Conservation (phyloP, 257 asterid species). For the Coffea canephora region DNA sequence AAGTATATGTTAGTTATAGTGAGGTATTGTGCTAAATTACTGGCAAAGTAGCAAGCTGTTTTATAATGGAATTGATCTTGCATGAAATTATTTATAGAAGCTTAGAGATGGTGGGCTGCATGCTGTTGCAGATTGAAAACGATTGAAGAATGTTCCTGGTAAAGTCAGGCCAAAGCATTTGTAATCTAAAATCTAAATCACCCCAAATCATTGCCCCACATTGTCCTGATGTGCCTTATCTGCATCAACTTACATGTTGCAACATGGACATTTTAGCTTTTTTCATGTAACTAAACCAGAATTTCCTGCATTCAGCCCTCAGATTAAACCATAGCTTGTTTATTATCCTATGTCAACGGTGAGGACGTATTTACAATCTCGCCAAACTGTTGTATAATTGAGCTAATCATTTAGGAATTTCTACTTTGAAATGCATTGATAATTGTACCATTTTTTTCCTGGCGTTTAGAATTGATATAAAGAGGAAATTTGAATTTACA, state of each 20-base stretch:
- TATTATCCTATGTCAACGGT: neutral
- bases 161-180: neutral
- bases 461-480: neutral
- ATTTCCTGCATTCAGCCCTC: neutral
- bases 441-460: neutral
- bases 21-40: neutral
- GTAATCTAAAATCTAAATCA: slow-evolving; percentile 1
- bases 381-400: too few species aligned
- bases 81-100: slow-evolving; percentile 6
- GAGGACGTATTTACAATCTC: too few species aligned
- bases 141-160: neutral
- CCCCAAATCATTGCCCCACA: neutral
- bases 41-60: neutral
- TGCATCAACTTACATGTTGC: neutral
- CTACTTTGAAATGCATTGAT: too few species aligned
- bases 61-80: neutral
- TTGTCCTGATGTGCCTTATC: neutral
- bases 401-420: neutral
- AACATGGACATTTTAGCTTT: neutral
- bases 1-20: neutral
- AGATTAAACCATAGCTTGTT: neutral
- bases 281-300: neutral
- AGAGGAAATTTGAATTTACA: neutral
- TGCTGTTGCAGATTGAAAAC: slow-evolving; percentile 1
- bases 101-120: neutral